Percentiles rank a stretch among this genome's conserved stretches.
These are phyloP conservation scores for Gynostemma pentaphyllum DNA, from an alignment of 306 rosid genomes.

Conservation along the genomic window DNA sequence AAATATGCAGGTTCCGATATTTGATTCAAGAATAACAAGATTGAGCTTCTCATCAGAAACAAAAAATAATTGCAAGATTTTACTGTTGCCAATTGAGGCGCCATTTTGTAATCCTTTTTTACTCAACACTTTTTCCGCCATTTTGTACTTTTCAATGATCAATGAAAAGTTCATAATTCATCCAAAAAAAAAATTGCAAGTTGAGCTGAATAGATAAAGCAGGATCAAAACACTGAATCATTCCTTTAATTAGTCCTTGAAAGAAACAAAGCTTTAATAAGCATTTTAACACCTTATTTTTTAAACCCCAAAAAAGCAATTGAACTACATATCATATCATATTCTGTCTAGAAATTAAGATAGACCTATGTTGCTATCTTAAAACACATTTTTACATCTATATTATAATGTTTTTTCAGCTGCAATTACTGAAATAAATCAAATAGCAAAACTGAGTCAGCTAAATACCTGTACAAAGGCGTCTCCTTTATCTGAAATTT, in stretches of 20 bases:
- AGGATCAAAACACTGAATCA: background rate
- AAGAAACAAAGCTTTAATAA: background rate
- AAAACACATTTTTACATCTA: background rate
- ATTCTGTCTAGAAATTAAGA: background rate
- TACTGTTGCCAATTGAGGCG: too few relatives aligned
- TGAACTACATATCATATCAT: background rate
- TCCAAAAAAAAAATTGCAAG: too few relatives aligned
- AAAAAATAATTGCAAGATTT: too few relatives aligned
- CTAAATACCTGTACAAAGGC: conserved; percentile 60
- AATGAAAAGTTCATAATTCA: too few relatives aligned
- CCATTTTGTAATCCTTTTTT: too few relatives aligned
- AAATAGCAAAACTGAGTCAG: background rate
- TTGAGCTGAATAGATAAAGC: background rate
- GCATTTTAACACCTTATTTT: background rate
- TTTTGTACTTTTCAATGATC: too few relatives aligned
- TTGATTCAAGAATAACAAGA: background rate
- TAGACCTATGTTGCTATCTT: background rate
- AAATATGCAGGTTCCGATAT: background rate
- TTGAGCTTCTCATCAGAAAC: too few relatives aligned
- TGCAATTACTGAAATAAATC: background rate
- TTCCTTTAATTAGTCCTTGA: background rate
- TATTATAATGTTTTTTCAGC: background rate
- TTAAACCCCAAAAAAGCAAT: background rate
- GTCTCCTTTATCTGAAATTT: conserved; percentile 57
- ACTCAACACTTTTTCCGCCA: too few relatives aligned